Conservation (phyloP, 768 basidiomycete species). For the Panellus pusillus region DNA sequence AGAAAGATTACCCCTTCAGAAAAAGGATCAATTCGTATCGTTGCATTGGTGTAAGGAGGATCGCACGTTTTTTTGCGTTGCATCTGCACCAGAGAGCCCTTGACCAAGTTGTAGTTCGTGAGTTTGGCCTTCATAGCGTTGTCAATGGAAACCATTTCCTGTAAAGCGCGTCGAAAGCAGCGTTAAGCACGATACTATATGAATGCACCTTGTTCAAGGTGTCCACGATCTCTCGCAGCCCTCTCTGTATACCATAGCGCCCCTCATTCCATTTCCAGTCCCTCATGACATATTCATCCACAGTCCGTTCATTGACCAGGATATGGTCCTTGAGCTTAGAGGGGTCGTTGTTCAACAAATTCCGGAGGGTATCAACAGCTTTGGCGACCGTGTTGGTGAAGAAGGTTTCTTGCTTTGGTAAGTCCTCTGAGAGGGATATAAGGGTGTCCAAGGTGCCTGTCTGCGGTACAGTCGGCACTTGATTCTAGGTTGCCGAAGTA, state of each 20-base stretch:
- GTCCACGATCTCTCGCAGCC: conserved; percentile 84
- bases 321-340: conserved; percentile 72
- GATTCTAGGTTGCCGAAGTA: conserved; percentile 3
- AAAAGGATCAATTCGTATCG: background rate
- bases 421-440: conserved; percentile 84
- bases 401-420: conserved; percentile 87
- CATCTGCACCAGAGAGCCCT: conserved; percentile 88
- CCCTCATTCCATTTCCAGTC: conserved; percentile 94
- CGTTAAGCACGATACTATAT: background rate
- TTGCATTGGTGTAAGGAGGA: background rate
- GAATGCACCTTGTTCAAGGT: conserved; percentile 73
- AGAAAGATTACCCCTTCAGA: conserved; percentile 96
- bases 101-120: conserved; percentile 89
- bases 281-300: conserved; percentile 77
- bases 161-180: conserved; percentile 14
- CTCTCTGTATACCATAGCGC: conserved; percentile 81
- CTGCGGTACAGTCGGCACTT: conserved; percentile 39
- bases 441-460: conserved; percentile 92
- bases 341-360: conserved; percentile 86
- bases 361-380: conserved; percentile 90
- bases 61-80: conserved; percentile 90
- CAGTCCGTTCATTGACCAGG: conserved; percentile 73
- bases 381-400: conserved; percentile 90
- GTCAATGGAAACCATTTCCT: conserved; percentile 97
- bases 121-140: conserved; percentile 91